Conservation (phyloP, 1,284 basidiomycete species). For the Ustilago cynodontis region DNA sequence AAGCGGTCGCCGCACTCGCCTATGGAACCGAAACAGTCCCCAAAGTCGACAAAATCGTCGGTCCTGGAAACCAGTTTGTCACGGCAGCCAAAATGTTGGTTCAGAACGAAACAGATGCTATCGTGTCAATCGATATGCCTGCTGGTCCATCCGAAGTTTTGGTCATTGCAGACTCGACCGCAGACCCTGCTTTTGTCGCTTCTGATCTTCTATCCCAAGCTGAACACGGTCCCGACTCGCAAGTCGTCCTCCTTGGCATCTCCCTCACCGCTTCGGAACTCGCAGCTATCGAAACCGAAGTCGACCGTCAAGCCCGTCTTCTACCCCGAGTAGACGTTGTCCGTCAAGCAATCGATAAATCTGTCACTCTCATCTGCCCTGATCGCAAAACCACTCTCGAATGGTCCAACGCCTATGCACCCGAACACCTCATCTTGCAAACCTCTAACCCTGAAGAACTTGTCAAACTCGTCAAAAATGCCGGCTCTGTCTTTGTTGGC, state of each 20-base stretch:
- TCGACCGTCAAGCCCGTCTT: slow-evolving; percentile 88
- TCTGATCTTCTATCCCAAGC: slow-evolving; percentile 97
- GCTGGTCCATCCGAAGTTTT: slow-evolving; percentile 83
- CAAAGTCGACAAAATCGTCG: slow-evolving; percentile 99
- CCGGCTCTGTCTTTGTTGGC: slow-evolving; percentile 96
- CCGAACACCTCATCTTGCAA: slow-evolving; percentile 74
- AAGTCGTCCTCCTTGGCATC: slow-evolving; percentile 91
- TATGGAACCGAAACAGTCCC: slow-evolving; percentile 95
- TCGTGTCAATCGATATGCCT: slow-evolving; percentile 98
- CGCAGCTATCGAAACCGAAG: slow-evolving; percentile 82
- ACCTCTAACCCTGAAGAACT: slow-evolving; percentile 50
- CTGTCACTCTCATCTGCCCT: slow-evolving; percentile 83
- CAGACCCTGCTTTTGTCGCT: slow-evolving; percentile 90
- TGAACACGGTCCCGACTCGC: slow-evolving; percentile 95
- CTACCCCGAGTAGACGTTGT: slow-evolving; percentile 91
- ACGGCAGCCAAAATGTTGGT: slow-evolving; percentile 99
- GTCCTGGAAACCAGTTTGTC: slow-evolving; percentile 99
- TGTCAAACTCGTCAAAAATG: slow-evolving; percentile 63
- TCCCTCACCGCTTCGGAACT: slow-evolving; percentile 78
- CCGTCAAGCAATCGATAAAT: slow-evolving; percentile 89
- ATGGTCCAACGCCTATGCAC: slow-evolving; percentile 96
- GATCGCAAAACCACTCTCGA: slow-evolving; percentile 81
- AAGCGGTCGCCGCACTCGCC: slow-evolving; percentile 96
- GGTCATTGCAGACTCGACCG: slow-evolving; percentile 84
- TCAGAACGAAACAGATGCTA: slow-evolving; percentile 96